Base-by-base conservation (phyloP, 768 basidiomycete species). In the Austroboletus festivus region DNA sequence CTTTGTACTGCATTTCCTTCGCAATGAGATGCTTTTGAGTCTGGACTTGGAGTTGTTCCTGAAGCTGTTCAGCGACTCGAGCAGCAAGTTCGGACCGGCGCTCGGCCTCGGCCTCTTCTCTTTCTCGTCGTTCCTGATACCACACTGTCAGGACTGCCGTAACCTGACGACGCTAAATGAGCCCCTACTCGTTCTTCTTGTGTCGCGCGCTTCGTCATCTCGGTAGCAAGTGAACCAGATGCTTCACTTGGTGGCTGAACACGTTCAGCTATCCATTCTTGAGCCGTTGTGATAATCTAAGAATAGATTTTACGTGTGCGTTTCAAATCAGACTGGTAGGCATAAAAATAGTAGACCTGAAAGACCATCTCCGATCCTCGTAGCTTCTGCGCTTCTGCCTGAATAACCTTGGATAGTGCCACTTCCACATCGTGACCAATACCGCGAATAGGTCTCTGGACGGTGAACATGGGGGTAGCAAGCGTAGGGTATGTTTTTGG, bases 401-500 rank as follows among this genome's bases (percentile, higher is more conserved):
- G 81, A 44, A 92, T 78, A 18, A 73, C 73, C 39, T 80, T 80
- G 5, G 78, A 70, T 18, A 92, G 67, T 34, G 72, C 79, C 38
- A 71, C 66, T 39, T 84, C 68, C 51, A 87, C 73, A n/a, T 79
- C 77, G 24, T 76, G 71, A 33, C 63, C 71, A 26, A 92, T 59
- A 20, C 87, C 86, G 28, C 73, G 68, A 44, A 77, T 57, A 19
- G 85, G 85, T 57, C 79, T 84, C 63, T 85, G 78, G 34, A 89
- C 76, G 7, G 77, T 72, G 54, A 92, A 86, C 1, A 74, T 78
- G 7, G 89, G 84, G 35, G 74, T 78, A 22, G 86, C 82, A 45
- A 85, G 77, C 4, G 71, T 70, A n/a, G 89, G 89, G 60, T 92
- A 92, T 44, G 87, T 89, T 67, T 83, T 88, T 3, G 89, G 87